A percentile compares a stretch with the other conserved stretches of the same genome.
Conservation (phyloP, 2,329 filamentous ascomycete genomes). For the Calonectria henricotiae region DNA sequence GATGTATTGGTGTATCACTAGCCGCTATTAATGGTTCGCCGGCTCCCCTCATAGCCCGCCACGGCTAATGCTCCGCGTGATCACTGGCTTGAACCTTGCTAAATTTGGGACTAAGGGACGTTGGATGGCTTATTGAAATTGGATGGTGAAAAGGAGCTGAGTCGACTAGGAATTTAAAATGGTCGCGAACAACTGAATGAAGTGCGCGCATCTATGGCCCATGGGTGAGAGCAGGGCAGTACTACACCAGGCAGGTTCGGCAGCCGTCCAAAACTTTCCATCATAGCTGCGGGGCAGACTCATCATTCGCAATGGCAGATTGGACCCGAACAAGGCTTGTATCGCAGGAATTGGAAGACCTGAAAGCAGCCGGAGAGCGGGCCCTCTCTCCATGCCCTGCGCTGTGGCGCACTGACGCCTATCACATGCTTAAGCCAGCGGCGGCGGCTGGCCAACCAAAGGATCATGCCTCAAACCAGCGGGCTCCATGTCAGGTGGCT, state of each 20-base stretch:
- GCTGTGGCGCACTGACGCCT: slow-evolving; percentile 25
- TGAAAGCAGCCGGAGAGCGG: not conserved
- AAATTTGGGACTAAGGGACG: not conserved
- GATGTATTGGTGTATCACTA: not conserved
- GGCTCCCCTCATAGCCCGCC: not conserved
- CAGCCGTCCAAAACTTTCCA: not conserved
- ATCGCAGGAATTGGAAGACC: not conserved
- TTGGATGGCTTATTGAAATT: not conserved
- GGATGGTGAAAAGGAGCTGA: not conserved
- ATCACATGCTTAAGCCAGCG: slow-evolving; percentile 29
- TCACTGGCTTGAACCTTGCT: not conserved
- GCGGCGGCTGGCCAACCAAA: slow-evolving; percentile 11
- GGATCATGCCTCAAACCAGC: slow-evolving; percentile 20
- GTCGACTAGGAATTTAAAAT: not conserved
- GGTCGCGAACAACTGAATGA: not conserved
- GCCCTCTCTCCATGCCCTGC: not conserved
- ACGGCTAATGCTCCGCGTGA: not conserved
- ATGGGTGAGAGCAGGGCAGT: not conserved
- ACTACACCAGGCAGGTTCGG: not conserved
- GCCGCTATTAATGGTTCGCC: not conserved
- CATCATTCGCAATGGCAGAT: not conserved
- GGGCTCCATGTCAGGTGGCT: slow-evolving; percentile 18
- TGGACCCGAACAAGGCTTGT: not conserved
- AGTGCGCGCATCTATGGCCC: not conserved
- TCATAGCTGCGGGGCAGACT: not conserved